Base-by-base conservation (phyloP, 306 rosid species). In the Quercus ilex region DNA sequence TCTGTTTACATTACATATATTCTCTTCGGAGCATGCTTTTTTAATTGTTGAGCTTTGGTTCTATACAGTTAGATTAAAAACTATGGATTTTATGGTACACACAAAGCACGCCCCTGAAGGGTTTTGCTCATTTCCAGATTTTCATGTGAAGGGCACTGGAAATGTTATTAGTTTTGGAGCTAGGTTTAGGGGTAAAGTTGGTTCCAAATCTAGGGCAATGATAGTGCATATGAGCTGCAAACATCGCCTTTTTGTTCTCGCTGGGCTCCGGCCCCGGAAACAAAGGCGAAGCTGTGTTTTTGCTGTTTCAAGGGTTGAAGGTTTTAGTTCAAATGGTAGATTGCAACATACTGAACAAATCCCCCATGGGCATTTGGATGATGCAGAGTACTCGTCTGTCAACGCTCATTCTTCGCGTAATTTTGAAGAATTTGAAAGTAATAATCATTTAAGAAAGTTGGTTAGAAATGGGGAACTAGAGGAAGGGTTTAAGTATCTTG, bases 391-490 rank as follows among this genome's bases (percentile, higher is more conserved):
- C 3, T 75, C 77, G 3, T 43, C 79, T 1, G 79, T 69, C 52
- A 65, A 77, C 17, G 58, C 51, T 28, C 84, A 81, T 14, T 75
- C 83, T 4, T 86, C 89, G 0, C 84, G 77, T 51, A 86, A 79
- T 81, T 86, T 72, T 1, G 88, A 92, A 46, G 94, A 89, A 33
- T 85, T 85, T 1, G 90, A 85, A 80, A 84, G 83, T 82, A 89
- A 91, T 46, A 78, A 74, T 73, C 87, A 86, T 79, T 93, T 96
- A 14, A 85, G 93, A 0, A 78, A 77, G 69, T 72, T 93, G 67
- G 87, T 93, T 75, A 89, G 89, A 79, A 85, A 84, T 55, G 99
- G 98, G 43, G 88, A 91, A 74, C 79, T 93, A 76, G 96, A 90
- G 25, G 89, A 85, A 79, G 99, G 86, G 53, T 83, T 93, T 71